Conservation (phyloP, 1,284 basidiomycete species). For the Fomitopsis betulina region DNA sequence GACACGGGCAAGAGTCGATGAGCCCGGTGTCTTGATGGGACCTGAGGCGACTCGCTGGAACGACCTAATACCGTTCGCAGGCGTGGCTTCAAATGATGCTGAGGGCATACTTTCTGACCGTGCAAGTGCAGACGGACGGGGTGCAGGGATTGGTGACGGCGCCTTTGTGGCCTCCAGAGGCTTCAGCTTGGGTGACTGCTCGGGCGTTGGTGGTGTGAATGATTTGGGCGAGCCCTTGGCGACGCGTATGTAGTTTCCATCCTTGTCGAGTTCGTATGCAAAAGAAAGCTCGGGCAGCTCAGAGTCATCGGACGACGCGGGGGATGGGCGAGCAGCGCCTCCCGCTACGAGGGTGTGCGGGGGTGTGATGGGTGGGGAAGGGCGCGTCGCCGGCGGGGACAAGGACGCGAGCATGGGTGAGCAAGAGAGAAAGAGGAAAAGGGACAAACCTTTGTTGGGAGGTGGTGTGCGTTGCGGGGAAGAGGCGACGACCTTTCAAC, state of each 20-base stretch:
- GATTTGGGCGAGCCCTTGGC: slow-evolving; percentile 37
- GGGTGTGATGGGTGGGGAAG: slow-evolving; percentile 6
- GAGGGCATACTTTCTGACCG: slow-evolving; percentile 55
- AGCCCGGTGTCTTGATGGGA: slow-evolving; percentile 33
- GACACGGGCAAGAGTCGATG: slow-evolving; percentile 15
- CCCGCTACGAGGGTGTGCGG: slow-evolving; percentile 1
- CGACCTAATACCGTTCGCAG: slow-evolving; percentile 34
- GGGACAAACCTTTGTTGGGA: slow-evolving; percentile 4
- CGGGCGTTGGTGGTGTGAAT: slow-evolving; percentile 36
- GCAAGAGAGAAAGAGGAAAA: neutral
- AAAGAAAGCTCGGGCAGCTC: slow-evolving; percentile 58
- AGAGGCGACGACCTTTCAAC: neutral
- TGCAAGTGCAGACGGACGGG: slow-evolving; percentile 48
- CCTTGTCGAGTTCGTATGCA: slow-evolving; percentile 56
- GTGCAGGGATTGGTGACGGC: slow-evolving; percentile 20
- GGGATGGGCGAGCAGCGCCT: slow-evolving; percentile 7
- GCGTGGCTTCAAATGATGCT: slow-evolving; percentile 19
- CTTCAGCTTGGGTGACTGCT: slow-evolving; percentile 26
- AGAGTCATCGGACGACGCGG: slow-evolving; percentile 20
- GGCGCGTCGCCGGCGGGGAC: neutral
- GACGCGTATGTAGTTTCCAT: slow-evolving; percentile 55
- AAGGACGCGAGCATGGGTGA: slow-evolving; percentile 3
- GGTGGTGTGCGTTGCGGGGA: neutral
- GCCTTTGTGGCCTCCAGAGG: slow-evolving; percentile 39
- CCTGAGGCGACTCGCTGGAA: slow-evolving; percentile 63